Evolutionary conservation across 257 asterid genomes (phyloP).

Genomic region (Haberlea rhodopensis): DNA sequence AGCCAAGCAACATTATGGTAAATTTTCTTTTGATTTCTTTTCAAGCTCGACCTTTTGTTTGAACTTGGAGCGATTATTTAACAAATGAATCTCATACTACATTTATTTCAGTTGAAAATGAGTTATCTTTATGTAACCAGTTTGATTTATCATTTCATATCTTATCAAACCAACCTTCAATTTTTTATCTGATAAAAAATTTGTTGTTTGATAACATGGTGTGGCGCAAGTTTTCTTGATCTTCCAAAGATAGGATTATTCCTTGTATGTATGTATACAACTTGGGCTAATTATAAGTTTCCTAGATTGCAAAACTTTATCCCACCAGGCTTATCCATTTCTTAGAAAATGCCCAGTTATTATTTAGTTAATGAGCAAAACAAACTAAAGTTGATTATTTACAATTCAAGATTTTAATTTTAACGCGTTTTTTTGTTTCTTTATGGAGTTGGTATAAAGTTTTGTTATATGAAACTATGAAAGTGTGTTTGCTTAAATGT

Average conservation of each 20-base stretch:
- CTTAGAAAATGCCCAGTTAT: too few relatives aligned
- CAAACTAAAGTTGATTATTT: too few relatives aligned
- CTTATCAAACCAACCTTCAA: background rate
- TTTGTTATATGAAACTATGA: too few relatives aligned
- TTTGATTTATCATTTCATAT: background rate
- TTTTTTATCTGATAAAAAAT: background rate
- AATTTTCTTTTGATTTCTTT: background rate
- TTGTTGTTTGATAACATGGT: constrained; percentile 14
- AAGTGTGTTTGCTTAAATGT: too few relatives aligned
- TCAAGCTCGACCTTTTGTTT: too few relatives aligned
- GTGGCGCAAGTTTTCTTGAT: constrained; percentile 9
- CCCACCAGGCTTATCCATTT: background rate
- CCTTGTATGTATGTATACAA: background rate
- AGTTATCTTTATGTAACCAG: background rate
- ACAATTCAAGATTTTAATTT: too few relatives aligned
- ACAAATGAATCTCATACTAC: background rate
- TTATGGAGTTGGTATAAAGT: too few relatives aligned
- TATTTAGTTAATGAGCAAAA: background rate
- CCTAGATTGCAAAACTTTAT: too few relatives aligned
- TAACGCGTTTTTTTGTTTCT: too few relatives aligned
- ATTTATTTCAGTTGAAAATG: background rate
- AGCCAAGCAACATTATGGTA: background rate
- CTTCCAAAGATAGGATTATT: background rate
- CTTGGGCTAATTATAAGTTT: background rate
- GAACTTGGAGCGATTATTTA: background rate